A percentile compares a stretch with the other conserved stretches of the same genome.
These are phyloP conservation scores for Colletotrichum eremochloae DNA, from an alignment of 2,329 filamentous ascomycete genomes.

Conservation along the genomic window DNA sequence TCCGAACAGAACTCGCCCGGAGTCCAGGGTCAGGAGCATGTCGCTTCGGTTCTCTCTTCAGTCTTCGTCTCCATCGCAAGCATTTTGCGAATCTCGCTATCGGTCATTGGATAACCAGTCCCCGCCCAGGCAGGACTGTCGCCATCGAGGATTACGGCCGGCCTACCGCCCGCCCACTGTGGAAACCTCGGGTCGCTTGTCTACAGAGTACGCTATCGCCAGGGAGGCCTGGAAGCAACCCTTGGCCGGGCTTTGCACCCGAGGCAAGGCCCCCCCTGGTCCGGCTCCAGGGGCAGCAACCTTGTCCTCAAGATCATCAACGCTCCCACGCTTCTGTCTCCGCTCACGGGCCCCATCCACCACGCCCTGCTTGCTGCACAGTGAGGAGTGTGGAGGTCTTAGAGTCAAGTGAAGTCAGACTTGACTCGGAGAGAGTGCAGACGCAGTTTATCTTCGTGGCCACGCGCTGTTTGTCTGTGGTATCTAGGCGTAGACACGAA, in stretches of 20 bases:
- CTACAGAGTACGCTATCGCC: not conserved
- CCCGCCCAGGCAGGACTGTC: conserved; percentile 21
- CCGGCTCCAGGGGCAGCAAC: conserved; percentile 10
- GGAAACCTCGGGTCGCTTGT: not conserved
- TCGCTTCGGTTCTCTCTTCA: not conserved
- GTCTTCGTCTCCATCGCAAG: conserved; percentile 23
- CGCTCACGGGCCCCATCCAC: conserved; percentile 23
- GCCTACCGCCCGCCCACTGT: not conserved
- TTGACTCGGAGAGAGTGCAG: conserved; percentile 36
- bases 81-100: conserved; percentile 35
- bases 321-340: conserved; percentile 20
- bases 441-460: conserved; percentile 6
- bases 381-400: not conserved
- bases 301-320: conserved; percentile 34
- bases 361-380: conserved; percentile 15
- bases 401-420: conserved; percentile 34
- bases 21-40: not conserved
- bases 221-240: conserved; percentile 8
- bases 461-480: conserved; percentile 16
- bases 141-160: not conserved
- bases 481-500: not conserved
- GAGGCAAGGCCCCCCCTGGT: conserved; percentile 25
- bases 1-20: not conserved
- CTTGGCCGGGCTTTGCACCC: conserved; percentile 24
- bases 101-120: conserved; percentile 31